Evolutionary conservation across 2,329 filamentous ascomycete genomes (phyloP).

Genomic region (Ceratocystis ficicola): DNA sequence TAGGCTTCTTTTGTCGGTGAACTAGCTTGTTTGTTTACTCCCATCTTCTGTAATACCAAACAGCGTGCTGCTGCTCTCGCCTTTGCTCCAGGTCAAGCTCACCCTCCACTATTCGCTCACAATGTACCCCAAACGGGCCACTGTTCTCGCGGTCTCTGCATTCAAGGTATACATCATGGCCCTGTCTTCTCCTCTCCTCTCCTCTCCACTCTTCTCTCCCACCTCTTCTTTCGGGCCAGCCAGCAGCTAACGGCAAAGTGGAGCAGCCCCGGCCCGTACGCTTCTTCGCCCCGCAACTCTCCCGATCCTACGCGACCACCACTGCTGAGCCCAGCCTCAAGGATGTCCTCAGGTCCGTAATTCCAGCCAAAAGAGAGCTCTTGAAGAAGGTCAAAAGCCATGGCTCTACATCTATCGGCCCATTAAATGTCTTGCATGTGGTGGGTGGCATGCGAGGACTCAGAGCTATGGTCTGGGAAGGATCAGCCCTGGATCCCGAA

Average conservation of each 20-base stretch:
- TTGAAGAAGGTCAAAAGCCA: constrained; percentile 87
- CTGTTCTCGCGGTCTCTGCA: neutral
- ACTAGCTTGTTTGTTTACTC: neutral
- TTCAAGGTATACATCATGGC: neutral
- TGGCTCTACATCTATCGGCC: constrained; percentile 69
- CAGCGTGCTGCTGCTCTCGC: neutral
- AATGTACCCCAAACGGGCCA: neutral
- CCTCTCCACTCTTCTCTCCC: too few species aligned
- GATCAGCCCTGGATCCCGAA: constrained; percentile 88
- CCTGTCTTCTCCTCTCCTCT: too few species aligned
- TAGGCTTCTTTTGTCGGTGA: neutral
- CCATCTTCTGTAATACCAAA: neutral
- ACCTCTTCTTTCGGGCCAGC: neutral
- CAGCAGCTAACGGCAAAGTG: neutral
- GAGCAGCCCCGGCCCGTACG: constrained; percentile 4
- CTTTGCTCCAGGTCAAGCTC: neutral
- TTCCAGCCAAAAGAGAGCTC: constrained; percentile 86
- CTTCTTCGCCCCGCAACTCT: constrained; percentile 27
- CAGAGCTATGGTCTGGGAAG: constrained; percentile 98
- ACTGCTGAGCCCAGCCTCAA: constrained; percentile 83
- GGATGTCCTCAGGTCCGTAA: constrained; percentile 65
- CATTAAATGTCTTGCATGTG: constrained; percentile 87
- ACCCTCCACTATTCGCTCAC: neutral
- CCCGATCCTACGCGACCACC: constrained; percentile 56
- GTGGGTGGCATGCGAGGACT: constrained; percentile 95